These are phyloP conservation scores for Ascoidea rubescens DNA, from an alignment of 805 yeast genomes.

Conservation along the genomic window DNA sequence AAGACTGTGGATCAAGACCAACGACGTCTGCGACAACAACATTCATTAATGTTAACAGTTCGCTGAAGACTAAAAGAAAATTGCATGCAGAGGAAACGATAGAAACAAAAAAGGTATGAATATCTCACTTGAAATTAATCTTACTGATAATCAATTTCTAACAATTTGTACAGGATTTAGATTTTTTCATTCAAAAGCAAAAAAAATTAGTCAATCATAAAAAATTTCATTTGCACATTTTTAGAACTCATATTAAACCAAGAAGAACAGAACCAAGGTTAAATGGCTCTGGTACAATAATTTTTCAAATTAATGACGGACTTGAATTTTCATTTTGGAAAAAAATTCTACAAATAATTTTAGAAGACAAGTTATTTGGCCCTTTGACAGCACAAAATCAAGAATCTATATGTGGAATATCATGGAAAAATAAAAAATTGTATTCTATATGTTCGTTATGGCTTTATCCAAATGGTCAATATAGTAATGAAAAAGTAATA, in stretches of 20 bases:
- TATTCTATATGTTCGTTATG: not conserved
- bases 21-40: not conserved
- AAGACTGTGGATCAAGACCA: not conserved
- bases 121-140: not conserved
- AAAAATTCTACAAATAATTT: conserved; percentile 1
- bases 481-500: not conserved
- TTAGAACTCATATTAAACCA: conserved; percentile 8
- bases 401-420: conserved; percentile 2
- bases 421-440: not conserved
- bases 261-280: not conserved
- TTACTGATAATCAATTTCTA: not conserved
- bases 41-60: not conserved
- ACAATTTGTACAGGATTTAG: not conserved
- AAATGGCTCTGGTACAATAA: conserved; percentile 4
- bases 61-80: not conserved
- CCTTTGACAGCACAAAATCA: not conserved
- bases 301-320: conserved; percentile 2
- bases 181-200: conserved; percentile 1
- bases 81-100: not conserved
- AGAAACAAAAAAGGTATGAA: conserved; percentile 1
- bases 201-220: not conserved
- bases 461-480: not conserved
- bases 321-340: conserved; percentile 7
- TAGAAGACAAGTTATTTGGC: conserved; percentile 1
- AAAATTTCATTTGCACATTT: conserved; percentile 4